Base-by-base conservation (phyloP, 768 basidiomycete genomes). In the Tylopilus felleus region DNA sequence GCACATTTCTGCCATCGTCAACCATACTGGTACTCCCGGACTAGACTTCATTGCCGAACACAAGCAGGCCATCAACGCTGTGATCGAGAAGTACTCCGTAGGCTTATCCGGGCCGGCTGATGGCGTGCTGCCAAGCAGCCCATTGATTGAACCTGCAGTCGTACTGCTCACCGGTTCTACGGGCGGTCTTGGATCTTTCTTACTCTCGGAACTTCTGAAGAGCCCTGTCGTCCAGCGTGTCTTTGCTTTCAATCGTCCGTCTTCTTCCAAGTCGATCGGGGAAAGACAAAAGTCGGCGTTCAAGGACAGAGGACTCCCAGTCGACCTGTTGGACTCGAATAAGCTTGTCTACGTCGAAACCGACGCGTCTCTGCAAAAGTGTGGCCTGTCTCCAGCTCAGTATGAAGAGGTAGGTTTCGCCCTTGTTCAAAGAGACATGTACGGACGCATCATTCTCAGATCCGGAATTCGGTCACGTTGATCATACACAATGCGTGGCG, bases 401-500 rank as follows among this genome's bases (percentile, higher is more conserved):
- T 67, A 67, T 22, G 59, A 65, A 16, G 55, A 67, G 43, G 66
- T 57, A 40, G 0, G 25, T 4, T 23, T 2, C n/a, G 13, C 4
- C 27, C 6, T 51, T n/a, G 16, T 5, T 0, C 1, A 17, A 12
- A 25, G 6, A 29, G 23, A 6, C 21, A 14, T 13, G 12, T 8
- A 25, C 22, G 38, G 2, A 45, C 2, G 12, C 14, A 6, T 35
- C 13, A 2, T 35, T 14, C 3, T 1, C 43, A 77, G 76, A 61
- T 77, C 2, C 62, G 60, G 1, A 52, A 55, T 3, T 69, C 71
- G 0, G 62, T 76, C 27, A 72, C 71, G 3, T 31, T 71, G 23
- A 64, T 77, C 45, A 72, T 77, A 21, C 76, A 77, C 49, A 74
- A 67, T 4, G 76, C 77, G 4, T 79, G 77, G 77, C 67, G 64